Evolutionary conservation across 2,329 filamentous ascomycete species (phyloP), one percentile per base, ranked within the genome.

Genomic region (Colletotrichum chlorophyti): DNA sequence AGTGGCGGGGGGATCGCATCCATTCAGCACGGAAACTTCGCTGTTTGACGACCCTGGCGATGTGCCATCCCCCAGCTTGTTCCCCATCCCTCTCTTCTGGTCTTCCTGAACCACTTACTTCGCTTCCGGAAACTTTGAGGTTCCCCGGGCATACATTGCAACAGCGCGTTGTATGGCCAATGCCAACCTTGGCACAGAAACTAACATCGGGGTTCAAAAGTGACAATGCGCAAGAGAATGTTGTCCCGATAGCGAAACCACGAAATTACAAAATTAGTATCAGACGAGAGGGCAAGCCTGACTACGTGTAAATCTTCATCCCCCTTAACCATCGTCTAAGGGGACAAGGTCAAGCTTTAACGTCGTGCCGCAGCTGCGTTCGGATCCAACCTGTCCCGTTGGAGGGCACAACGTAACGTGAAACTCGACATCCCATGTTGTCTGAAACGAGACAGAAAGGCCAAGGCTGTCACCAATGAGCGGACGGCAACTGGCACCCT

Each of bases 351-450:
- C 53, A 51, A 60, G 58, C 53, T 60, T 58, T 53, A 41, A 41
- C 42, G 41, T 61, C 23, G 41, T 60, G 58, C 58, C 54, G 35
- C 49, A 54, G 19, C 15, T 51, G 8, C 29, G 35, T 47, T 58
- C 58, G 66, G 65, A 65, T 62, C 60, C 58, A 61, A 38, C 34
- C 63, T 61, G 61, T 69, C 66, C 67, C 68, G 66, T 65, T 66
- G 55, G 52, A 51, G 62, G 53, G 42, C 60, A 50, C 61, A 45
- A 52, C 43, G 41, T 57, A 59, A 65, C 54, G 26, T 69, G 67
- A 69, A 69, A 69, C 67, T 53, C 43, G 41, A 46, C 31, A 27
- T 58, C 21, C 31, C 38, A 42, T 38, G 42, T 55, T 60, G 49
- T 37, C 67, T 68, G 66, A 69, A 68, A 69, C 65, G 55, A 38